Percentiles rank a stretch among this genome's conserved stretches.
These are phyloP conservation scores for Nemania bipapillata DNA, from an alignment of 2,329 filamentous ascomycete species.

Conservation along the genomic window DNA sequence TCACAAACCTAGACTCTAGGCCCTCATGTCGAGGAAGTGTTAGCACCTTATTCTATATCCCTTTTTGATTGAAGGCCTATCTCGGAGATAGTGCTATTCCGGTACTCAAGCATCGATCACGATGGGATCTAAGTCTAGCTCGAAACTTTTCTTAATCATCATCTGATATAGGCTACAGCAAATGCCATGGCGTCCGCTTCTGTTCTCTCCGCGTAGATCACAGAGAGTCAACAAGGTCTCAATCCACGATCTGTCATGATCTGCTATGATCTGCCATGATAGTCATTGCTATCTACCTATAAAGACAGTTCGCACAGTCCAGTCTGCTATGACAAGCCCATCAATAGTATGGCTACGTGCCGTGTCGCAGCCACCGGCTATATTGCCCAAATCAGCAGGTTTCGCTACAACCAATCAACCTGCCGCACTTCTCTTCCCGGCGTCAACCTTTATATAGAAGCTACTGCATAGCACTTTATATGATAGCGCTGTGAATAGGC, in stretches of 20 bases:
- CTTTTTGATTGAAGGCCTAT: neutral
- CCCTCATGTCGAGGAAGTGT: neutral
- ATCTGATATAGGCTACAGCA: neutral
- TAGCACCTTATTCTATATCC: neutral
- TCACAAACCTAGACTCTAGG: neutral
- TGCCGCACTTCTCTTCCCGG: neutral
- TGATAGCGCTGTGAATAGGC: constrained; percentile 32
- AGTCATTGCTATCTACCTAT: constrained; percentile 6
- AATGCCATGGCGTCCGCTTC: neutral
- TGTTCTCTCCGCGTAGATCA: constrained; percentile 7
- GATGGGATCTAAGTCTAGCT: neutral
- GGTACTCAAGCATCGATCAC: neutral
- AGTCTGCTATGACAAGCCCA: neutral
- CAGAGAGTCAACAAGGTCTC: neutral
- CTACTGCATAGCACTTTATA: constrained; percentile 27
- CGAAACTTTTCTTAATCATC: neutral
- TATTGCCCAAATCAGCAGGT: constrained; percentile 34
- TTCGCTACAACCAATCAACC: constrained; percentile 23
- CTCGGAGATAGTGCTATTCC: neutral
- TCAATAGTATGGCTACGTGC: constrained; percentile 13
- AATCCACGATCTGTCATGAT: neutral
- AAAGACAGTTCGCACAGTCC: neutral
- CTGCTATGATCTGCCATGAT: neutral
- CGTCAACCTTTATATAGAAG: constrained; percentile 4
- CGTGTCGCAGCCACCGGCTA: constrained; percentile 29